A percentile compares a stretch with the other conserved stretches of the same genome.
Evolutionary conservation across 768 basidiomycete species (phyloP).

Genomic region (Omphalotus guepiniiformis): DNA sequence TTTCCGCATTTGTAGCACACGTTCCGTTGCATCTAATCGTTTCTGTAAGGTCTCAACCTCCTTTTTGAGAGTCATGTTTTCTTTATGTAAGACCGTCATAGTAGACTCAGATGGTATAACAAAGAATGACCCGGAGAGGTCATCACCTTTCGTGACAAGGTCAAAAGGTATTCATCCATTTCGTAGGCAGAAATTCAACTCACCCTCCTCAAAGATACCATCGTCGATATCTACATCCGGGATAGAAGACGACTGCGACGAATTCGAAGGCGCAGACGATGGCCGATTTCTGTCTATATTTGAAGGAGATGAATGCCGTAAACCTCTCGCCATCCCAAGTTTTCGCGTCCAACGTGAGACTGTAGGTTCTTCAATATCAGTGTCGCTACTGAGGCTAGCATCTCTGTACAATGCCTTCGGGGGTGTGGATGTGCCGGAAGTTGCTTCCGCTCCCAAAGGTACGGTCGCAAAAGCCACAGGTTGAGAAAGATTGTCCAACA

Average conservation of each 20-base stretch:
- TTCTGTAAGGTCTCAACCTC: conserved; percentile 57
- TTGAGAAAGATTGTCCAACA: conserved; percentile 83
- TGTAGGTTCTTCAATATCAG: conserved; percentile 63
- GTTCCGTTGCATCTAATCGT: conserved; percentile 58
- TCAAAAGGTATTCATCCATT: conserved; percentile 2
- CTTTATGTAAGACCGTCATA: conserved; percentile 49
- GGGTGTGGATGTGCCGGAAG: conserved; percentile 15
- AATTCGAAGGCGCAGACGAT: conserved; percentile 12
- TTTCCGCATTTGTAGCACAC: conserved; percentile 60
- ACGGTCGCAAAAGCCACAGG: conserved; percentile 82
- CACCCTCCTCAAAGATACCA: conserved; percentile 64
- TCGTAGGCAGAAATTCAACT: conserved; percentile 9
- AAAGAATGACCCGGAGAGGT: conserved; percentile 78
- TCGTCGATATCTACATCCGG: conserved; percentile 61
- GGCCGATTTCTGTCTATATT: conserved; percentile 11
- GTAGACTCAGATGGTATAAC: conserved; percentile 62
- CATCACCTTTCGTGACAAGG: conserved; percentile 40
- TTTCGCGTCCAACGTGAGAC: conserved; percentile 51
- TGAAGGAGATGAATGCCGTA: conserved; percentile 13
- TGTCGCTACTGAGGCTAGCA: conserved; percentile 57
- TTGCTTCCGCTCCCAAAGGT: conserved; percentile 52
- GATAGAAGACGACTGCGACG: conserved; percentile 14
- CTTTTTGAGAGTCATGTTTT: conserved; percentile 60
- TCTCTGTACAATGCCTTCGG: conserved; percentile 36
- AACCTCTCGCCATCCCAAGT: conserved; percentile 39